phyloP scores from a whole-genome alignment of 2,329 filamentous ascomycete genomes.

The Trichoderma semiorbis region DNA sequence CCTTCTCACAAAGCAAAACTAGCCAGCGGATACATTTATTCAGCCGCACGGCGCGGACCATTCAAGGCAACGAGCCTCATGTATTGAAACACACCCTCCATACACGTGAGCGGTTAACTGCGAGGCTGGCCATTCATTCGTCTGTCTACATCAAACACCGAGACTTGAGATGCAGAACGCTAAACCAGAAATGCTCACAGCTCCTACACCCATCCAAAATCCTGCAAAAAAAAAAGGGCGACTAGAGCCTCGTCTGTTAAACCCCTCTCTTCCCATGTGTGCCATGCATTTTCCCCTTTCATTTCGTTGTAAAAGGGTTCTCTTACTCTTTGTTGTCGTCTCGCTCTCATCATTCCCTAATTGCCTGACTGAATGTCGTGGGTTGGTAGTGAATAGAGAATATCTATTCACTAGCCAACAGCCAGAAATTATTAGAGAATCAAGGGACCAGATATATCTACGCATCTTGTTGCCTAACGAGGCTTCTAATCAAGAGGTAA shows the following conservation, averaged over 20 bases:
- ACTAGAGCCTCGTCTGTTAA: neutral
- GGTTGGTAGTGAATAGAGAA: neutral
- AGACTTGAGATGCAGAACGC: neutral
- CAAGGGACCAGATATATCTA: neutral
- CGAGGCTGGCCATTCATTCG: neutral
- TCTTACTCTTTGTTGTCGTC: neutral
- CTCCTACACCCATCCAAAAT: neutral
- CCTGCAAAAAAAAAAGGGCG: neutral
- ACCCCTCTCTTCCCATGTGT: neutral
- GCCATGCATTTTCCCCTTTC: fast-evolving
- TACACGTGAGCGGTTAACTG: neutral
- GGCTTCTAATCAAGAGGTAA: neutral
- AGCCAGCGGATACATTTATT: neutral
- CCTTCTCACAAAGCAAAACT: too few species aligned
- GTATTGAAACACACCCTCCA: neutral
- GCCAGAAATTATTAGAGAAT: neutral
- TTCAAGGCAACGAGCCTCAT: neutral
- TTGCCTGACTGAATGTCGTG: neutral
- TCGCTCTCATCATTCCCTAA: neutral
- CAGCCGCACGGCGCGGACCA: neutral
- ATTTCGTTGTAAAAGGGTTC: neutral
- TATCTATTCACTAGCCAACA: neutral
- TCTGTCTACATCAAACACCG: neutral
- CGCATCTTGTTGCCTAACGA: neutral
- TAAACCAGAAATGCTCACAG: neutral